phyloP scores from a whole-genome alignment of 768 basidiomycete genomes.

The Boletus reticulatus region DNA sequence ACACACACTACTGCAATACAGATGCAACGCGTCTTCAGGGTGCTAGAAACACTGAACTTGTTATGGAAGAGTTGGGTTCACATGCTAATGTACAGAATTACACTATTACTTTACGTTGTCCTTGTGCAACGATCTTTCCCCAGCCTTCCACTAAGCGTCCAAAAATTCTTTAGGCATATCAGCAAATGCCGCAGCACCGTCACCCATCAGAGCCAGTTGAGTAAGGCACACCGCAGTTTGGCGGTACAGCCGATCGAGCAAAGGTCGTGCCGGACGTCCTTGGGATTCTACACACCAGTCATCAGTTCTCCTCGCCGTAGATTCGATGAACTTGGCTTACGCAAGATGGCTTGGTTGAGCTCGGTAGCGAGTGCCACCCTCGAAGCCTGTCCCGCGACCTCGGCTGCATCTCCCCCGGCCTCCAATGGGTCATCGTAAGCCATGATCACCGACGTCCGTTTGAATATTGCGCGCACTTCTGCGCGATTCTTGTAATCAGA shows the following conservation, averaged over 20 bases:
- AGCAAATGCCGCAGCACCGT: conserved; percentile 77
- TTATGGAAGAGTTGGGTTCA: conserved; percentile 12
- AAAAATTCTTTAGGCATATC: conserved; percentile 76
- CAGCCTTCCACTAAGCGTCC: conserved; percentile 35
- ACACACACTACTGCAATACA: conserved; percentile 15
- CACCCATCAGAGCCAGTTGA: conserved; percentile 71
- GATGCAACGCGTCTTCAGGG: neutral
- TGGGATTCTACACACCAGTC: conserved; percentile 58
- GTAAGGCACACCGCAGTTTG: conserved; percentile 66
- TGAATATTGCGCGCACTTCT: conserved; percentile 64
- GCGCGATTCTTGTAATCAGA: conserved; percentile 65
- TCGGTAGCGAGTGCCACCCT: conserved; percentile 68
- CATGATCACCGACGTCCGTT: conserved; percentile 74
- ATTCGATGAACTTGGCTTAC: conserved; percentile 40
- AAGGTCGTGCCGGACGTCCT: conserved; percentile 66
- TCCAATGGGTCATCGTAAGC: conserved; percentile 75
- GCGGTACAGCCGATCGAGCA: conserved; percentile 75
- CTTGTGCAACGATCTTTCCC: neutral
- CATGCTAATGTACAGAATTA: conserved; percentile 9
- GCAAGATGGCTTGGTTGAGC: conserved; percentile 79
- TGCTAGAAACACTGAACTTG: neutral
- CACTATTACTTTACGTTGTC: conserved; percentile 18
- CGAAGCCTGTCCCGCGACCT: conserved; percentile 66
- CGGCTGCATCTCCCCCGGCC: conserved; percentile 62
- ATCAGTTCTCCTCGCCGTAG: conserved; percentile 1